A percentile compares a stretch with the other conserved stretches of the same genome.
Evolutionary conservation across 371 early-diverging fungal species (phyloP).

Genomic region (Mucor plumbeus): DNA sequence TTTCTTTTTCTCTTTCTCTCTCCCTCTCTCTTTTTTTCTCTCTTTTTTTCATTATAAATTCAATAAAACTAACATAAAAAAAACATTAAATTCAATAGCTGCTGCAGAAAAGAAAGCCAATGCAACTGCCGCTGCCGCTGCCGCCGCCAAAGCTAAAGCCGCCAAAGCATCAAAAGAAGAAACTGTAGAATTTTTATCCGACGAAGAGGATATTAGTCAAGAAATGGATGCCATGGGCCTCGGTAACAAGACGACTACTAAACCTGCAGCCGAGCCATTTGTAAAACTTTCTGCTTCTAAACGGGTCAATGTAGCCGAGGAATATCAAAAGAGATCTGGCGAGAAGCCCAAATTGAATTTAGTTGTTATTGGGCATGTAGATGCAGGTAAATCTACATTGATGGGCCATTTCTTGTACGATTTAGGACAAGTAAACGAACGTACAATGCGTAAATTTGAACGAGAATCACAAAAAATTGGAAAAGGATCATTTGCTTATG

Average conservation of each 20-base stretch:
- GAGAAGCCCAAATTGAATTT: slow-evolving; percentile 81
- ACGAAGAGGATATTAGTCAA: slow-evolving; percentile 49
- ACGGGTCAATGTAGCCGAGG: slow-evolving; percentile 75
- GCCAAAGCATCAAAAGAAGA: slow-evolving; percentile 37
- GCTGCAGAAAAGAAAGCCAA: slow-evolving; percentile 15
- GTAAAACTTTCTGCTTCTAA: slow-evolving; percentile 50
- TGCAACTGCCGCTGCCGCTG: slow-evolving; percentile 4
- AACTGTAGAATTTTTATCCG: slow-evolving; percentile 51
- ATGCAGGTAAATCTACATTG: slow-evolving; percentile 98
- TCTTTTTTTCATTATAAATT: slow-evolving; percentile 9
- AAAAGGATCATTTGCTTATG: slow-evolving; percentile 92
- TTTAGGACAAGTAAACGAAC: slow-evolving; percentile 88
- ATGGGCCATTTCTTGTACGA: slow-evolving; percentile 96
- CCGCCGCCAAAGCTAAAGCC: slow-evolving; percentile 20
- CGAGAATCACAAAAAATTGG: slow-evolving; percentile 92
- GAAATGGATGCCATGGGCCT: slow-evolving; percentile 62
- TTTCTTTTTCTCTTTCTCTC: neutral
- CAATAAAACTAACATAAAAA: neutral
- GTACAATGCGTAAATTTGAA: slow-evolving; percentile 91
- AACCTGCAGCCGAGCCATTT: slow-evolving; percentile 41
- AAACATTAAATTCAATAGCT: slow-evolving; percentile 16
- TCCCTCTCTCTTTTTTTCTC: slow-evolving; percentile 3
- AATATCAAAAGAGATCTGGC: slow-evolving; percentile 72
- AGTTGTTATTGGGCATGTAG: slow-evolving; percentile 97
- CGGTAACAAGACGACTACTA: slow-evolving; percentile 22